Evolutionary conservation across 1,139 yeast genomes (phyloP).

Genomic region (Pichia sp.): DNA sequence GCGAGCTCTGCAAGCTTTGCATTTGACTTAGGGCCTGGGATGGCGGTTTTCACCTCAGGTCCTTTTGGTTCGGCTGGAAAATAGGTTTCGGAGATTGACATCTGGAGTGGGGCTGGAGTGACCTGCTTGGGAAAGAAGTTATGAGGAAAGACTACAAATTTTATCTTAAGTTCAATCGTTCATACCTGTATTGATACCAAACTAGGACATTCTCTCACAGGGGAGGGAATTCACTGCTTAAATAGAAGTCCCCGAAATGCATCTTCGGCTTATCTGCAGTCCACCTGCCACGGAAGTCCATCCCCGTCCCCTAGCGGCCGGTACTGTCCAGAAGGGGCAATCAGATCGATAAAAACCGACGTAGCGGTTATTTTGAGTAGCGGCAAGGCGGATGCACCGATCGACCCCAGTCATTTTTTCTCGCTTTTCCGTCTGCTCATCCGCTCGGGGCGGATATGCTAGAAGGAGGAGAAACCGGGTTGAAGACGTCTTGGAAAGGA

Average conservation of each 20-base stretch:
- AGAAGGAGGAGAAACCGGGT: neutral
- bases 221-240: neutral
- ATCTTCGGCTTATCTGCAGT: neutral
- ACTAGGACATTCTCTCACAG: too few relatives aligned
- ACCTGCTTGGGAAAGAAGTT: too few relatives aligned
- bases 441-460: neutral
- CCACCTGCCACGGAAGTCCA: constrained; percentile 1
- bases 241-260: neutral
- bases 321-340: neutral
- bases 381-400: neutral
- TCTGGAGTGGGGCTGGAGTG: neutral
- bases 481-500: neutral
- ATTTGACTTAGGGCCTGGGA: constrained; percentile 61
- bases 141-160: too few relatives aligned
- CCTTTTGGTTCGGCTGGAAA: constrained; percentile 44
- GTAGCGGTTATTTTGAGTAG: neutral
- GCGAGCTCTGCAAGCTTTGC: constrained; percentile 47
- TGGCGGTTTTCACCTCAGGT: constrained; percentile 45
- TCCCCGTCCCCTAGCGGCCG: constrained; percentile 5
- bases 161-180: too few relatives aligned
- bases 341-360: constrained; percentile 2
- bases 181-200: too few relatives aligned
- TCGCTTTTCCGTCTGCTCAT: neutral
- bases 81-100: constrained; percentile 48
- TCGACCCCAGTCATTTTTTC: neutral